phyloP scores from a whole-genome alignment of 1,139 yeast species.

The Yamadazyma dendronema region DNA sequence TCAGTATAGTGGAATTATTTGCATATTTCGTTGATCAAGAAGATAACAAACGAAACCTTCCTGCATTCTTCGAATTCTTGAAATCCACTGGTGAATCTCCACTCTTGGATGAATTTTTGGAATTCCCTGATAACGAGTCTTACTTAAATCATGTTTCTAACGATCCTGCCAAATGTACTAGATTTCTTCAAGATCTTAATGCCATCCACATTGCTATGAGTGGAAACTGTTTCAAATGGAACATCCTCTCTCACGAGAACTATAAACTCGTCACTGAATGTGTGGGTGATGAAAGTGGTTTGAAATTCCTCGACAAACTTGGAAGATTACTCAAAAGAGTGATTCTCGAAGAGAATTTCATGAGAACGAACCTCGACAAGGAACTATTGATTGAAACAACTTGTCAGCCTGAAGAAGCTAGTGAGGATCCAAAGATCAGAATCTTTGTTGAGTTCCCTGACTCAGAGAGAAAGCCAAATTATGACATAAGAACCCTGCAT shows the following conservation, averaged over 20 bases:
- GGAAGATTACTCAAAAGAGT: constrained; percentile 48
- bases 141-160: constrained; percentile 30
- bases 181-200: constrained; percentile 33
- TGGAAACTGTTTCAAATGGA: constrained; percentile 43
- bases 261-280: constrained; percentile 44
- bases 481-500: constrained; percentile 39
- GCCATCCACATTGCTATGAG: constrained; percentile 34
- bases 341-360: constrained; percentile 54
- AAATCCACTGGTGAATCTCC: constrained; percentile 15
- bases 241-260: constrained; percentile 48
- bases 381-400: constrained; percentile 46
- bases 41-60: constrained; percentile 34
- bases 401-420: constrained; percentile 25
- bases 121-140: constrained; percentile 17
- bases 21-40: constrained; percentile 49
- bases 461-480: constrained; percentile 22
- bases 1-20: constrained; percentile 54
- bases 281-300: constrained; percentile 36
- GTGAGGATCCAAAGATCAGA: constrained; percentile 35
- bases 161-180: constrained; percentile 27
- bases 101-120: constrained; percentile 19
- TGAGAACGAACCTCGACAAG: constrained; percentile 48
- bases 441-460: constrained; percentile 34
- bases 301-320: constrained; percentile 28
- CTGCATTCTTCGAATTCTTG: constrained; percentile 19